phyloP scores from a whole-genome alignment of 257 asterid species.

The Solanum stenotomum region DNA sequence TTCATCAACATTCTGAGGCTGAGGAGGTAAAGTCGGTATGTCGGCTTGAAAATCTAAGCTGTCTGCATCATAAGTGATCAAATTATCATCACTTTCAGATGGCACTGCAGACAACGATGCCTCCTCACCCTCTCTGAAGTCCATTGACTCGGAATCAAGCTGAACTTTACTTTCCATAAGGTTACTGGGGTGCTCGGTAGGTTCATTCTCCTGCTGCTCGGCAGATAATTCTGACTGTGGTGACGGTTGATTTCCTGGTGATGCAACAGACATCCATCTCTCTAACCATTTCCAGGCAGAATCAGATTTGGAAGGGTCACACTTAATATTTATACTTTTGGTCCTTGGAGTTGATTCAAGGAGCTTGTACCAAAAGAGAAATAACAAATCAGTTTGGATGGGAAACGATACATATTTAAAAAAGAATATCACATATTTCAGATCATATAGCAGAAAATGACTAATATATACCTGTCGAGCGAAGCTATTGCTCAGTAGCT shows the following conservation, averaged over 20 bases:
- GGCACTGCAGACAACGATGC: constrained; percentile 6
- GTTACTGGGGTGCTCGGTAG: background rate
- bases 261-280: constrained; percentile 83
- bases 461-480: constrained; percentile 67
- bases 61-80: constrained; percentile 21
- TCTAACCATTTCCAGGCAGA: constrained; percentile 95
- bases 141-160: constrained; percentile 5
- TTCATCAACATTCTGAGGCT: constrained; percentile 16
- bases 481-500: constrained; percentile 77
- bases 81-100: constrained; percentile 22
- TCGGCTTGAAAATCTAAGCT: constrained; percentile 10
- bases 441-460: background rate
- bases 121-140: background rate
- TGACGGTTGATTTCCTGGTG: constrained; percentile 31
- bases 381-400: constrained; percentile 5
- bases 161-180: constrained; percentile 8
- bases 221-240: background rate
- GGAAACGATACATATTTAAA: background rate
- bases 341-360: constrained; percentile 64
- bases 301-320: constrained; percentile 81
- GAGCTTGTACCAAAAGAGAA: constrained; percentile 39
- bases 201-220: constrained; percentile 12
- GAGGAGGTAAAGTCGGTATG: constrained; percentile 1
- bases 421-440: background rate
- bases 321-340: constrained; percentile 59